Base-by-base conservation (phyloP, 129 eudicot genomes). In the Kitagawia praeruptora region DNA sequence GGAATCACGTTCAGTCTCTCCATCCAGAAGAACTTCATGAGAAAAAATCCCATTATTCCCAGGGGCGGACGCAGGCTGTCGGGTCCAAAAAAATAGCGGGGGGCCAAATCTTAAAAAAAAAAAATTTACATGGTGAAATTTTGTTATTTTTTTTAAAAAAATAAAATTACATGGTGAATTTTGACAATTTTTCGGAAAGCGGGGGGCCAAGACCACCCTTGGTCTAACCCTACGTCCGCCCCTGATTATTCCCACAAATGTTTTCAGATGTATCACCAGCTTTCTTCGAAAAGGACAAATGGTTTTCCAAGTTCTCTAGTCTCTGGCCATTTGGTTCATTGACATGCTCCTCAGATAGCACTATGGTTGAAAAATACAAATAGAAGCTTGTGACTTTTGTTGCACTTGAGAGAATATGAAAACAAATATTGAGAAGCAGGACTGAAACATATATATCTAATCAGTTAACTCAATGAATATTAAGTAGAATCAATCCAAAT, bases 1-100 rank as follows among this genome's bases (percentile, higher is more conserved):
- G 61, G 91, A 85, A 53, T 69, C 83, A 45, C 88, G 72, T 69
- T 86, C 85, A 45, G 80, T 64, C 48, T 85, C 90, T 76, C 89
- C 88, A 83, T 92, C 91, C 76, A 85, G 81, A 80, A 96, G 97
- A 88, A 92, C 97, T 90, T 96, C 97, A 40, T 96, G 93, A 79
- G 93, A 86, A 84, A 91, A 96, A 47, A 96, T 90, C 37, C 89
- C 97, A 75, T 92, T 84, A 71, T 76, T 83, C 75, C 92, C 93
- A 82, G n/a, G n/a, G n/a, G n/a, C n/a, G n/a, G n/a, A n/a, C n/a
- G n/a, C n/a, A n/a, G n/a, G n/a, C n/a, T n/a, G n/a, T n/a, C n/a
- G n/a, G n/a, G n/a, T n/a, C n/a, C n/a, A n/a, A n/a, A n/a, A n/a
- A n/a, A n/a, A n/a, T n/a, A n/a, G n/a, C n/a, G n/a, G n/a, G n/a